phyloP scores from a whole-genome alignment of 2,329 filamentous ascomycete genomes.

The Epichloe baconii region DNA sequence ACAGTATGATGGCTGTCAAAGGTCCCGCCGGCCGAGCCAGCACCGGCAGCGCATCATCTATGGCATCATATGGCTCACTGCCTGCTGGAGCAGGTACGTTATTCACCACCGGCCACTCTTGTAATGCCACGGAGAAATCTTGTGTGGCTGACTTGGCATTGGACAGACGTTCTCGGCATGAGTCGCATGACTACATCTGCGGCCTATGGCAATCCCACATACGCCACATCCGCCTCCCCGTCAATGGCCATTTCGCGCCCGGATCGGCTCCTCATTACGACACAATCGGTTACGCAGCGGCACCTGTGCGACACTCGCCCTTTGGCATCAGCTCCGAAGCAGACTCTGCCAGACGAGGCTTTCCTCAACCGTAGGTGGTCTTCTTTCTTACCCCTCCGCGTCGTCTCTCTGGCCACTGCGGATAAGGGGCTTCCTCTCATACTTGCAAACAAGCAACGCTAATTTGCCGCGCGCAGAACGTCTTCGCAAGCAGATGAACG shows the following conservation, averaged over 20 bases:
- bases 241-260: constrained; percentile 51
- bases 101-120: neutral
- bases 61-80: constrained; percentile 61
- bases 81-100: constrained; percentile 58
- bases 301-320: constrained; percentile 42
- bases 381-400: neutral
- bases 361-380: constrained; percentile 61
- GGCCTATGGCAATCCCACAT: constrained; percentile 56
- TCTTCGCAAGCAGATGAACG: constrained; percentile 40
- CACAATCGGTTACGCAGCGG: constrained; percentile 59
- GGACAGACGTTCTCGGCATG: constrained; percentile 57
- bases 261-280: constrained; percentile 58
- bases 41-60: constrained; percentile 41
- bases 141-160: constrained; percentile 44
- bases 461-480: constrained; percentile 17
- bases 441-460: neutral
- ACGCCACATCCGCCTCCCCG: constrained; percentile 57
- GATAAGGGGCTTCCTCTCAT: too few species aligned
- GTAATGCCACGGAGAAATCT: constrained; percentile 10
- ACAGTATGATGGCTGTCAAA: constrained; percentile 39
- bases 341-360: constrained; percentile 53
- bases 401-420: neutral
- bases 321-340: constrained; percentile 45
- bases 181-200: constrained; percentile 52
- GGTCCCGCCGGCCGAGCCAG: constrained; percentile 38